Conservation (phyloP, 495 filamentous ascomycete species). For the Articulospora tetracladia region DNA sequence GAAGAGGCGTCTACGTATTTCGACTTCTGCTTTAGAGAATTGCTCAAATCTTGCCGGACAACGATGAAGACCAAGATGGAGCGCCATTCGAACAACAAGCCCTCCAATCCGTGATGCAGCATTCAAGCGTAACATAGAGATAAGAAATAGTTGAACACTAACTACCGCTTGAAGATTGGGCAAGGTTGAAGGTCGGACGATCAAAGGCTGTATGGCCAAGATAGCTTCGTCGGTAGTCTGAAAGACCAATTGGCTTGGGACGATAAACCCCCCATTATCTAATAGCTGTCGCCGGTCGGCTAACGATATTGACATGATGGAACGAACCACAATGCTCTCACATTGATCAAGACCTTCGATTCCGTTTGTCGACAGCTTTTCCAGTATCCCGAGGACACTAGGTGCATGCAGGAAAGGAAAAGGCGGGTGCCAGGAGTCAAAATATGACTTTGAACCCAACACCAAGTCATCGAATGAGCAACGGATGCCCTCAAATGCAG, state of each 20-base stretch:
- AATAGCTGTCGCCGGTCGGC: slow-evolving; percentile 15
- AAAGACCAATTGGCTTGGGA: slow-evolving; percentile 36
- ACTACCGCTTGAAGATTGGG: slow-evolving; percentile 39
- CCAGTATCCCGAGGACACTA: slow-evolving; percentile 35
- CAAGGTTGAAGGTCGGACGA: slow-evolving; percentile 1
- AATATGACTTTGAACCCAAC: slow-evolving; percentile 39
- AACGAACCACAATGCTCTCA: slow-evolving; percentile 38
- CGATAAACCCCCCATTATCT: slow-evolving; percentile 3
- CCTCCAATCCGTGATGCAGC: slow-evolving; percentile 45
- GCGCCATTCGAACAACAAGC: slow-evolving; percentile 41
- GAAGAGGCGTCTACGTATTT: slow-evolving; percentile 42
- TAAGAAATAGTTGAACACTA: slow-evolving; percentile 40
- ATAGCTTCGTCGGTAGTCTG: slow-evolving; percentile 33
- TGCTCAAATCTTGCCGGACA: slow-evolving; percentile 41
- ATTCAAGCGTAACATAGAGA: slow-evolving; percentile 43
- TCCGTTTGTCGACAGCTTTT: slow-evolving; percentile 28
- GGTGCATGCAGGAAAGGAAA: slow-evolving; percentile 45
- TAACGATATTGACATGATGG: slow-evolving; percentile 41
- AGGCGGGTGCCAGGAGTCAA: slow-evolving; percentile 45
- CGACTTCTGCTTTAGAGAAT: slow-evolving; percentile 33
- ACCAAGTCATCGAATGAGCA: slow-evolving; percentile 25
- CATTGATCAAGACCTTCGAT: slow-evolving; percentile 22
- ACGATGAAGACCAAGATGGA: slow-evolving; percentile 45
- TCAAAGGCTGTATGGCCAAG: background rate
- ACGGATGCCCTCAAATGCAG: background rate